These are phyloP conservation scores for Thelonectria rubi DNA, from an alignment of 2,329 filamentous ascomycete genomes.

Conservation along the genomic window DNA sequence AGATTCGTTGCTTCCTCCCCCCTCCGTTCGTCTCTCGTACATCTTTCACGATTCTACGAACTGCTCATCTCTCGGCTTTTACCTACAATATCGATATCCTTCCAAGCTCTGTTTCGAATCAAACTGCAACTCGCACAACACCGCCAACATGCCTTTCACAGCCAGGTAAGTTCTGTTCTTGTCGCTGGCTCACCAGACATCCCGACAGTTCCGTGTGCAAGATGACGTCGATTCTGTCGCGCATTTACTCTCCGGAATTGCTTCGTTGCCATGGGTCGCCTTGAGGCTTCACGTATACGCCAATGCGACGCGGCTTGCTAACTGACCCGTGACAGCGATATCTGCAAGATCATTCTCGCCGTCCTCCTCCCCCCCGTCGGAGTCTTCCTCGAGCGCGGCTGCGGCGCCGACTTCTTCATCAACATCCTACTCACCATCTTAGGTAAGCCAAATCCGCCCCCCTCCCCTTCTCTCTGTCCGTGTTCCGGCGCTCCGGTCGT, in stretches of 20 bases:
- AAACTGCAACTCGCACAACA: constrained; percentile 29
- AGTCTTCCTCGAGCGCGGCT: constrained; percentile 94
- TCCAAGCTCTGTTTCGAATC: constrained; percentile 24
- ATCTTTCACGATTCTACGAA: constrained; percentile 7
- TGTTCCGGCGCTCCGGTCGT: not conserved
- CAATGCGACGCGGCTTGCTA: constrained; percentile 17
- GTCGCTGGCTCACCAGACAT: constrained; percentile 26
- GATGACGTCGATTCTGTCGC: constrained; percentile 14
- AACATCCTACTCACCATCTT: constrained; percentile 89
- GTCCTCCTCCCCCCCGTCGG: constrained; percentile 89
- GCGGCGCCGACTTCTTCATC: constrained; percentile 87
- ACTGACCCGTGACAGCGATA: constrained; percentile 52
- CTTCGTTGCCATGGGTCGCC: not conserved
- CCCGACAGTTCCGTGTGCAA: constrained; percentile 32
- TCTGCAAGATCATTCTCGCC: constrained; percentile 81
- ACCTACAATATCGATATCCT: constrained; percentile 14
- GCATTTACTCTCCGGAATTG: not conserved
- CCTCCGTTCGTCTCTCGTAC: constrained; percentile 10
- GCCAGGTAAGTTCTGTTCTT: constrained; percentile 56
- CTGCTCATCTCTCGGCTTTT: constrained; percentile 14
- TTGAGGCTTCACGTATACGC: not conserved
- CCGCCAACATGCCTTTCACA: constrained; percentile 66
- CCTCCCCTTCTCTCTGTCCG: not conserved
- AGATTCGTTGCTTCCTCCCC: constrained; percentile 35
- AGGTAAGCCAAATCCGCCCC: constrained; percentile 50